These are phyloP conservation scores for Chamaecrista fasciculata DNA, from an alignment of 306 rosid species.

Conservation along the genomic window DNA sequence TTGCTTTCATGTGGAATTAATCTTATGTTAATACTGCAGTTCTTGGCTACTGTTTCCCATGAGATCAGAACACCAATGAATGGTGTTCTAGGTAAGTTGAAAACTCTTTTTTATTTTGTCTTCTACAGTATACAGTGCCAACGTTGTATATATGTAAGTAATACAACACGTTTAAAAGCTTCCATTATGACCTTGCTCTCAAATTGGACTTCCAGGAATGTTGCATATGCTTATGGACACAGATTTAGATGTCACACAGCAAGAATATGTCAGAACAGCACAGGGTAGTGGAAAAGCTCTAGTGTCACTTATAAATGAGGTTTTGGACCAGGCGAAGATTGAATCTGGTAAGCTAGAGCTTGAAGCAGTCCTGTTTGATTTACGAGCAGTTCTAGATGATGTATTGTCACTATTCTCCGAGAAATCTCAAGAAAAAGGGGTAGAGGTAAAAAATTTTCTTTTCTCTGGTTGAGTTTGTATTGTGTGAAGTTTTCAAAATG, in stretches of 20 bases:
- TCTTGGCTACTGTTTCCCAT: constrained; percentile 97
- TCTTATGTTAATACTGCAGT: constrained; percentile 52
- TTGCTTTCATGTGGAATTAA: constrained; percentile 22
- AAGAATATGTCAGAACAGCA: constrained; percentile 85
- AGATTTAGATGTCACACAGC: constrained; percentile 82
- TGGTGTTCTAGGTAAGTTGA: constrained; percentile 88
- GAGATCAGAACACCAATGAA: constrained; percentile 99
- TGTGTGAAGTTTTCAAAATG: constrained; percentile 2
- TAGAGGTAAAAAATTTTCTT: constrained; percentile 64
- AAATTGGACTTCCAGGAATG: constrained; percentile 75
- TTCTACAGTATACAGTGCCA: constrained; percentile 7
- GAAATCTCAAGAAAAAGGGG: constrained; percentile 91
- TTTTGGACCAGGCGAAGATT: constrained; percentile 95
- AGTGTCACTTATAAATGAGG: constrained; percentile 89
- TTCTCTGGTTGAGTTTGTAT: background rate
- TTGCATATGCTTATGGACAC: constrained; percentile 98
- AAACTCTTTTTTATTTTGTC: background rate
- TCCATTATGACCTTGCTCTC: constrained; percentile 20
- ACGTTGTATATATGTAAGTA: background rate
- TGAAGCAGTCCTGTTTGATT: constrained; percentile 78
- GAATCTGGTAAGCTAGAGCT: constrained; percentile 97
- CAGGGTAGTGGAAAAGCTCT: constrained; percentile 96
- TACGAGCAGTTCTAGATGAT: constrained; percentile 79
- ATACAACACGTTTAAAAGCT: background rate
- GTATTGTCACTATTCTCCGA: constrained; percentile 87